Base-by-base conservation (phyloP, 23 red algal species). In the Gracilariopsis chorda region DNA sequence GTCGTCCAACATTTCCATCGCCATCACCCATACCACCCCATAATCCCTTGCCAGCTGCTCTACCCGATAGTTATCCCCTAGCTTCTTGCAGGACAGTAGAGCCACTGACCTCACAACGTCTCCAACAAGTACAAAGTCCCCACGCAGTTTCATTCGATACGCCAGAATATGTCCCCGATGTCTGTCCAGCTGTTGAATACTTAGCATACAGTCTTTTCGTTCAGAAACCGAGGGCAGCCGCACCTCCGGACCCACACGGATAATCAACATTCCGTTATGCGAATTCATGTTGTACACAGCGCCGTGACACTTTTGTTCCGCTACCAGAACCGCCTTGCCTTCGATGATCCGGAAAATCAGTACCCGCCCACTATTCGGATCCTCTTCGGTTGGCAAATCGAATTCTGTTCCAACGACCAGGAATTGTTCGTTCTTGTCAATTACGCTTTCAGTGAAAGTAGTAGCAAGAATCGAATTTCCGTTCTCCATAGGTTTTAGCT, bases 101-200 rank as follows among this genome's bases (percentile, higher is more conserved):
- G 78, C 72, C 5, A 99, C 74, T 4, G 97, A 99, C 67, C 86
- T 84, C 32, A 94, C 73, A 56, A 99, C 23, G 75, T 99, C 97
- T 7, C 97, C 97, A 3, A 98, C 92, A 48, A 98, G 62, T 14
- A 98, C 68, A 48, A 95, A 94, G 67, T 98, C 87, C 32, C 96
- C 96, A 28, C 92, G 84, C 28, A 83, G 48, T 77, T 80, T 81
- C 17, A 98, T 35, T 27, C 71, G 46, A 28, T 93, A 74, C 37
- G 74, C 93, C 40, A 98, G 45, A 23, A 91, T 78, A 48, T 94
- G 77, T 12, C 95, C 95, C 11, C 75, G 79, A 81, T 98, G 88
- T 58, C 72, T 52, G 39, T 78, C 40, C 44, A 86, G 77, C 60
- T 44, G 44, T 28, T 71, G 75, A 32, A 94, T 51, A 2, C 45